Base-by-base conservation (phyloP, 129 eudicot species). In the Heracleum sosnowskyi region DNA sequence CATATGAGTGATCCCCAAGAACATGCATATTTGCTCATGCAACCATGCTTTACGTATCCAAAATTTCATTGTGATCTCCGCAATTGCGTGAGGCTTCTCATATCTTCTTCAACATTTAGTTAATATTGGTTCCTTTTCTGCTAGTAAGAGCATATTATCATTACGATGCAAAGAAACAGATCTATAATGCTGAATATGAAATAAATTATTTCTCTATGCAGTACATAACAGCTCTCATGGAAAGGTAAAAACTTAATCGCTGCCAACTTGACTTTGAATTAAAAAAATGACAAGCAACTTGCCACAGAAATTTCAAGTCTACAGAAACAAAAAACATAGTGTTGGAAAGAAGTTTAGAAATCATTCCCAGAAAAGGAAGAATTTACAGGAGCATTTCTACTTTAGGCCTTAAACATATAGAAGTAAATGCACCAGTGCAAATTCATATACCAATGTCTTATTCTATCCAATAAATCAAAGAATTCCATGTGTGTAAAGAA, bases 81-180 rank as follows among this genome's bases (percentile, higher is more conserved):
- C 93, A 90, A 46, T 79, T 82, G 57, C 89, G 84, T n/a, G 91
- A 79, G 34, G 94, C 92, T 22, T 87, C 83, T 75, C 97, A 82
- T 74, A 91, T 90, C 76, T 88, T 94, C 79, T 81, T 78, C 79
- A 95, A 79, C 87, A 91, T 79, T 76, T 87, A 89, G 16, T 79
- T 64, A 26, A 92, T 83, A 70, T 86, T 84, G 6, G 80, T 88
- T 70, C 96, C 83, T 85, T 90, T 90, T 93, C 97, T 95, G 94
- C 83, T 84, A 81, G 41, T 15, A 81, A 15, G 41, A 45, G 29
- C 69, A 82, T 41, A 17, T 10, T 71, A 68, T 45, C 33, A 42
- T 22, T 79, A 39, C 26, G 75, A 49, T 63, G 69, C 62, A 34
- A 37, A 68, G 34, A 49, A 33, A 26, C 5, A 26, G 17, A 12